These are phyloP conservation scores for Talaromyces sp. DNA, from an alignment of 2,329 filamentous ascomycete species.

Conservation along the genomic window DNA sequence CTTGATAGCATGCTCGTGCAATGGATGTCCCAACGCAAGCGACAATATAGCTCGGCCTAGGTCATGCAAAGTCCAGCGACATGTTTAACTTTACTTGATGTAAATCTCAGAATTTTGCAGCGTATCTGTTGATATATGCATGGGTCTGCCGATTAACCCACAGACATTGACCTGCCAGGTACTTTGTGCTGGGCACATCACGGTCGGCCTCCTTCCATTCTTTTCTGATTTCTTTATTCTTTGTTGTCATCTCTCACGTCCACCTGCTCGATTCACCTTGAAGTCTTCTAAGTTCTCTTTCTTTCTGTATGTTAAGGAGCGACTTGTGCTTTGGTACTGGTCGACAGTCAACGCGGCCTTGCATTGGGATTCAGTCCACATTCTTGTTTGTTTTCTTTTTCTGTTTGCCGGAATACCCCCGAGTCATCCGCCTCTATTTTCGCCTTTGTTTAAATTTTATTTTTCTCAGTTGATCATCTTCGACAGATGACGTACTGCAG, in stretches of 20 bases:
- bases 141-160: conserved; percentile 3
- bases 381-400: conserved; percentile 17
- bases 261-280: conserved; percentile 9
- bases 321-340: conserved; percentile 11
- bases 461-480: conserved; percentile 12
- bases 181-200: conserved; percentile 28
- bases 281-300: conserved; percentile 2
- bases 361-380: conserved; percentile 6
- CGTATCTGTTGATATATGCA: conserved; percentile 20
- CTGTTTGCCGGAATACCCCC: conserved; percentile 34
- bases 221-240: conserved; percentile 8
- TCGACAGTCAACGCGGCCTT: conserved; percentile 15
- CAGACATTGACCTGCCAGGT: conserved; percentile 6
- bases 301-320: conserved; percentile 5
- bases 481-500: conserved; percentile 19
- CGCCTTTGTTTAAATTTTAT: conserved; percentile 1
- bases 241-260: conserved; percentile 8
- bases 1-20: conserved; percentile 84
- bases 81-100: conserved; percentile 8
- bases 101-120: conserved; percentile 9
- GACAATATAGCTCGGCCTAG: conserved; percentile 9
- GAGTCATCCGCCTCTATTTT: conserved; percentile 24
- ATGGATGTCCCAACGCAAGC: conserved; percentile 62
- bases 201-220: conserved; percentile 15
- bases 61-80: conserved; percentile 23